phyloP scores from a whole-genome alignment of 306 rosid genomes.

The Sicyos baderoa region DNA sequence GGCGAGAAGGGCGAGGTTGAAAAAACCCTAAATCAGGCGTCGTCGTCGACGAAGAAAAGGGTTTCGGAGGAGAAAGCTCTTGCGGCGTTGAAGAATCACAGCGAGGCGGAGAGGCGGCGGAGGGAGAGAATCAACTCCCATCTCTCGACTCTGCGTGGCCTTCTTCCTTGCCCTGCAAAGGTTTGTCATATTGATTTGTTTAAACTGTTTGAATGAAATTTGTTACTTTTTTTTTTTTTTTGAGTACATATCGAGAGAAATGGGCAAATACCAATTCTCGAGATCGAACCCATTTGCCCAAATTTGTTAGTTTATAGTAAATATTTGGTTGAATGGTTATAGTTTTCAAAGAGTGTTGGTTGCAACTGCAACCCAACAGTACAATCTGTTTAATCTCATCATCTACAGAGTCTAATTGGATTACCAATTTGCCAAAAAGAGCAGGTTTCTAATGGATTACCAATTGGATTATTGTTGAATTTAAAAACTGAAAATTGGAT shows the following conservation, averaged over 20 bases:
- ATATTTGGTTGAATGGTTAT: not conserved
- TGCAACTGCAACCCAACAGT: not conserved
- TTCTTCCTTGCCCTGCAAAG: constrained; percentile 54
- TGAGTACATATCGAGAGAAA: no score
- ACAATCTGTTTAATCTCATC: not conserved
- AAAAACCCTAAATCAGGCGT: constrained; percentile 37
- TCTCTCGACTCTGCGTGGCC: constrained; percentile 62
- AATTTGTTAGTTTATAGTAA: no score
- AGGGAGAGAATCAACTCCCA: constrained; percentile 84
- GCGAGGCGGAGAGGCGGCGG: constrained; percentile 84
- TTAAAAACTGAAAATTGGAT: no score
- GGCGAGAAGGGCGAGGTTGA: constrained; percentile 30
- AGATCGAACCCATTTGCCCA: no score
- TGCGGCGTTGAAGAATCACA: constrained; percentile 70
- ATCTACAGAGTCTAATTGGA: constrained; percentile 8
- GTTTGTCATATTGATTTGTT: constrained; percentile 22
- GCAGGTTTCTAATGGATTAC: no score
- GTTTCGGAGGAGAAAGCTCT: constrained; percentile 49
- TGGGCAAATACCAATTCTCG: no score
- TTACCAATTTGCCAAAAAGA: no score
- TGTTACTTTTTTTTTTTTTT: no score
- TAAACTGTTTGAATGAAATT: no score
- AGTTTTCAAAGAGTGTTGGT: not conserved
- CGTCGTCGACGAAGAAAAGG: constrained; percentile 39
- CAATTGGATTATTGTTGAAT: no score